Conservation (phyloP, 768 basidiomycete genomes). For the Flagelloscypha sp. region DNA sequence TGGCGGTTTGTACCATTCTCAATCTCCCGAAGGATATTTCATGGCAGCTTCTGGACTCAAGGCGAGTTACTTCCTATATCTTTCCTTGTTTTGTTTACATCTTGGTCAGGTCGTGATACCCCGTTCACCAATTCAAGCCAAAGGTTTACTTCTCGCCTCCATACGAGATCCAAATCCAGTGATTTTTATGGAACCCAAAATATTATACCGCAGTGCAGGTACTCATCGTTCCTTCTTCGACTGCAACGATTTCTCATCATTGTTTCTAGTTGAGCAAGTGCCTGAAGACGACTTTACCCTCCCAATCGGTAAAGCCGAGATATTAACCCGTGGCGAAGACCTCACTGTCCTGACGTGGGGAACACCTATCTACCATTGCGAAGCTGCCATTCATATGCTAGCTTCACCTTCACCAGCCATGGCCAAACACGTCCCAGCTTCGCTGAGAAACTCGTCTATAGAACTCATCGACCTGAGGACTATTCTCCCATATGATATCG, state of each 20-base stretch:
- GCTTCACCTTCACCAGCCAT: conserved; percentile 56
- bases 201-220: conserved; percentile 87
- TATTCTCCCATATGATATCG: conserved; percentile 83
- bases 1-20: conserved; percentile 89
- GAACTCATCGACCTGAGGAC: conserved; percentile 90
- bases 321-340: conserved; percentile 65
- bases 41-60: conserved; percentile 86
- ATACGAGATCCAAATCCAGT: conserved; percentile 93
- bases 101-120: conserved; percentile 67
- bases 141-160: conserved; percentile 77
- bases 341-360: conserved; percentile 91
- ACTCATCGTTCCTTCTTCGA: conserved; percentile 6
- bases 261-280: conserved; percentile 72
- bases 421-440: conserved; percentile 53
- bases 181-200: conserved; percentile 92
- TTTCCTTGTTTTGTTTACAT: background rate
- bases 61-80: conserved; percentile 28
- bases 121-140: conserved; percentile 92
- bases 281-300: conserved; percentile 80
- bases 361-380: conserved; percentile 88
- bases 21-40: conserved; percentile 93
- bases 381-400: conserved; percentile 72
- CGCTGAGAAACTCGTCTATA: conserved; percentile 60
- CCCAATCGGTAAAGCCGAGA: conserved; percentile 78
- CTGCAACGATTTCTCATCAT: conserved; percentile 1